Evolutionary conservation across 2,329 filamentous ascomycete genomes (phyloP).

Genomic region (Lomentospora prolificans): DNA sequence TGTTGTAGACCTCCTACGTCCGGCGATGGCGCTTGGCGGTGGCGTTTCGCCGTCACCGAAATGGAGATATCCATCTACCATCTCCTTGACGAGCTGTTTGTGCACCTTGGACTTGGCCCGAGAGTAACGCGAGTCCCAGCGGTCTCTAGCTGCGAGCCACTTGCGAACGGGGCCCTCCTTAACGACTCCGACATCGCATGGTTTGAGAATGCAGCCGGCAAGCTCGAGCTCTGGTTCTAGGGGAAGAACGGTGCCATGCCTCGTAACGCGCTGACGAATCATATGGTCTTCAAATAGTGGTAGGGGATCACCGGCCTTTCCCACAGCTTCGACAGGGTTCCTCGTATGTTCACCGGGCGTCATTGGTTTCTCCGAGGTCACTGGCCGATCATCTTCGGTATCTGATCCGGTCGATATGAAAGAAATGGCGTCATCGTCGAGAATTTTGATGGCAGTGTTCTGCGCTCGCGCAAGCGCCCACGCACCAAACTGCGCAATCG

Average conservation of each 20-base stretch:
- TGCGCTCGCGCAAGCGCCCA: constrained; percentile 84
- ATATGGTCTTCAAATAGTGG: constrained; percentile 76
- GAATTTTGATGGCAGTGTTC: constrained; percentile 66
- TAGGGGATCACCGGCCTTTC: constrained; percentile 77
- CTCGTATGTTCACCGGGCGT: not conserved
- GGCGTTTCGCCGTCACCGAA: constrained; percentile 66
- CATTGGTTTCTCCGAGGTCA: not conserved
- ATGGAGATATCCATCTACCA: constrained; percentile 59
- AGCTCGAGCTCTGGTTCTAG: constrained; percentile 57
- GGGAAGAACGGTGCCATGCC: constrained; percentile 63
- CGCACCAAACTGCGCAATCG: constrained; percentile 84
- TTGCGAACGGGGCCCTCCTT: constrained; percentile 72
- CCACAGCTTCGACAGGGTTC: constrained; percentile 33
- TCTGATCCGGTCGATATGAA: constrained; percentile 52
- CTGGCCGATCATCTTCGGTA: not conserved
- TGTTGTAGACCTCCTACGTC: constrained; percentile 42
- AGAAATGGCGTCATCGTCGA: constrained; percentile 68
- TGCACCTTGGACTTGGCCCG: constrained; percentile 62
- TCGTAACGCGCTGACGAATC: constrained; percentile 80
- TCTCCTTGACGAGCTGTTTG: constrained; percentile 62
- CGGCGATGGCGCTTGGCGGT: constrained; percentile 74
- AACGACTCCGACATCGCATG: constrained; percentile 62
- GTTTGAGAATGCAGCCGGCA: constrained; percentile 41
- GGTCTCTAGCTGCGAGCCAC: constrained; percentile 66
- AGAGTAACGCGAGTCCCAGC: constrained; percentile 66